Base-by-base conservation (phyloP, 2,329 filamentous ascomycete species). In the Pseudogymnoascus sp. region DNA sequence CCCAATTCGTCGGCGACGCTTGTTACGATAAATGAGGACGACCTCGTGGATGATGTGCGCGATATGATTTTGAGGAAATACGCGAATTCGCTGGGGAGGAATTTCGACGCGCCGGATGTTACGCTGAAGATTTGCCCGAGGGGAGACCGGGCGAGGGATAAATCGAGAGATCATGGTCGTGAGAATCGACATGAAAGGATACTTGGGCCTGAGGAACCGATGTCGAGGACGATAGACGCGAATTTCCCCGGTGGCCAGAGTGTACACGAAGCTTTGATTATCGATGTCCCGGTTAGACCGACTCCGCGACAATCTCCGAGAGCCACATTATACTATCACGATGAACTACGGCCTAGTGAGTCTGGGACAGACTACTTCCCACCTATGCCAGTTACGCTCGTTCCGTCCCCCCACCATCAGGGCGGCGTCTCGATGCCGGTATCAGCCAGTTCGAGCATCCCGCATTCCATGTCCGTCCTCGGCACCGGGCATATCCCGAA, bases 31-130 rank as follows among this genome's bases (percentile, higher is more conserved):
- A 83, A 86, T 70, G 90, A 96, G 72, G 92, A 96, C 71, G 92
- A 96, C 73, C 79, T 98, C 70, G 93, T 98, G 64, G 95, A 99
- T 75, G 93, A 97, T 77, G 88, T 96, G 67, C 89, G 93, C 70
- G 95, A 97, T 70, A 86, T 92, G 81, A 95, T 98, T 64, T 79
- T 98, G 70, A 87, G 86, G 72, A 98, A 98, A 79, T 99, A 98
- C 76, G 86, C 87, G 70, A 98, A 99, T 77, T 96, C 92, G 13
- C 81, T 99, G 25, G 93, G 93, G 61, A 87, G 87, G 70, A 90
- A 84, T 62, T 97, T 93, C 75, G 95, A 99, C 77, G 84, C 95
- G 10, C 95, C 95, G 11, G 95, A 99, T 75, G 84, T 99, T 65
- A 87, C 85, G 10, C 81, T 98, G 68, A 87, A 90, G 67, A 90